Percentiles rank a stretch among this genome's conserved stretches.
Evolutionary conservation across 108 stramenopile species (phyloP).

Genomic region (Skeletonema potamos): DNA sequence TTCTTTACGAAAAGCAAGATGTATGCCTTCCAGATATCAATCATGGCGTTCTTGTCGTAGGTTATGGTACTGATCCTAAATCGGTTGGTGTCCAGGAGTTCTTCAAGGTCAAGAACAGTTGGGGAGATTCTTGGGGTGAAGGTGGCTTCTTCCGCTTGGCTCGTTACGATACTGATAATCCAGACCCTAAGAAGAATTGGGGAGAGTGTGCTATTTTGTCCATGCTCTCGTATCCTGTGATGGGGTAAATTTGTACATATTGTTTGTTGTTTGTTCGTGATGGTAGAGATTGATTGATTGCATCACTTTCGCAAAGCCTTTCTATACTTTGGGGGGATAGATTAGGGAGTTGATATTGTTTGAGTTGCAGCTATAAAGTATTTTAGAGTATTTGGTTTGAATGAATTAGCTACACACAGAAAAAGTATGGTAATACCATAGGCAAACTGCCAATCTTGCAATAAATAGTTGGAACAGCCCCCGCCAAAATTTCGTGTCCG

Average conservation of each 20-base stretch:
- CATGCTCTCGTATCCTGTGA: slow-evolving; percentile 37
- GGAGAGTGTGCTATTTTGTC: slow-evolving; percentile 81
- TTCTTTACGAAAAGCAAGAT: slow-evolving; percentile 39
- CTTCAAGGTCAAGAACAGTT: slow-evolving; percentile 90
- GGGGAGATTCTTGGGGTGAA: slow-evolving; percentile 91
- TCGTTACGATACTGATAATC: slow-evolving; percentile 43
- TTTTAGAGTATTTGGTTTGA: not conserved
- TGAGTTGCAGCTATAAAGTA: not conserved
- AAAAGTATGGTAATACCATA: too few species aligned
- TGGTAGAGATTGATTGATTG: not conserved
- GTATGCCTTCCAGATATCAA: slow-evolving; percentile 79
- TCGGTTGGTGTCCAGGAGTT: slow-evolving; percentile 56
- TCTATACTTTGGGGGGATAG: not conserved
- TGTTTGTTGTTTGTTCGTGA: not conserved
- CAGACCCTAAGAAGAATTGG: slow-evolving; percentile 64
- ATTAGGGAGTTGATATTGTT: not conserved
- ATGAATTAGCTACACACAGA: too few species aligned
- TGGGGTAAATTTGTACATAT: slow-evolving; percentile 26
- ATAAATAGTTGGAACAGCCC: not conserved
- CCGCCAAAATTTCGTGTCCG: not conserved
- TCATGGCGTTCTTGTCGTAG: slow-evolving; percentile 96
- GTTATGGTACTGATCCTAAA: slow-evolving; percentile 79
- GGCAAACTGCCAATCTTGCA: too few species aligned
- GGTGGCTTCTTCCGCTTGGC: slow-evolving; percentile 88
- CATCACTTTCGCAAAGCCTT: not conserved